Evolutionary conservation across 2,329 filamentous ascomycete species (phyloP).

Genomic region (Elsinoe fawcettii): DNA sequence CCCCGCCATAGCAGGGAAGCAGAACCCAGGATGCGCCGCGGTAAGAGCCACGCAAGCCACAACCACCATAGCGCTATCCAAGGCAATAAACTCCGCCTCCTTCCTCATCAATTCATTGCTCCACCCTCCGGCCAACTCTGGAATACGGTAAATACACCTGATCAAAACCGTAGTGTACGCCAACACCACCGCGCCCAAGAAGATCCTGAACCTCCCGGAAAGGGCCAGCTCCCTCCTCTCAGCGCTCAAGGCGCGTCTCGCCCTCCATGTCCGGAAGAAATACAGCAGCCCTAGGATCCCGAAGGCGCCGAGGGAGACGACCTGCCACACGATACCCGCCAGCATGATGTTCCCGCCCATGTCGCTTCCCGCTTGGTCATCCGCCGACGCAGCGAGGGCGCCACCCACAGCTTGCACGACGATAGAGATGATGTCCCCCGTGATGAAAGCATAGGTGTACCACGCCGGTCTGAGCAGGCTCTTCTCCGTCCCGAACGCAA

Average conservation of each 20-base stretch:
- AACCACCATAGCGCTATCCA: slow-evolving; percentile 41
- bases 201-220: slow-evolving; percentile 22
- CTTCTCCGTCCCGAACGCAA: slow-evolving; percentile 33
- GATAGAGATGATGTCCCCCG: slow-evolving; percentile 51
- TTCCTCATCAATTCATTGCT: slow-evolving; percentile 18
- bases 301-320: slow-evolving; percentile 46
- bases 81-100: slow-evolving; percentile 20
- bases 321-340: slow-evolving; percentile 50
- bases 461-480: slow-evolving; percentile 23
- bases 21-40: slow-evolving; percentile 36
- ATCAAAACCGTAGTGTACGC: slow-evolving; percentile 26
- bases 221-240: background rate
- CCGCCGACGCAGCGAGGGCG: slow-evolving; percentile 47
- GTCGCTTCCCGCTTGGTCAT: slow-evolving; percentile 34
- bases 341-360: slow-evolving; percentile 50
- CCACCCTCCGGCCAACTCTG: slow-evolving; percentile 24
- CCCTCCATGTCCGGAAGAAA: slow-evolving; percentile 13
- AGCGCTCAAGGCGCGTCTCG: background rate
- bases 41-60: slow-evolving; percentile 38
- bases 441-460: slow-evolving; percentile 52
- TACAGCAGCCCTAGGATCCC: slow-evolving; percentile 35
- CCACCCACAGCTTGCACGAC: slow-evolving; percentile 52
- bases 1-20: background rate
- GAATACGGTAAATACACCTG: slow-evolving; percentile 27
- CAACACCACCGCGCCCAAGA: slow-evolving; percentile 24